Percentiles rank a stretch among this genome's conserved stretches.
Evolutionary conservation across 192 early-diverging fungal genomes (phyloP).

Genomic region (Backusella australiensis): DNA sequence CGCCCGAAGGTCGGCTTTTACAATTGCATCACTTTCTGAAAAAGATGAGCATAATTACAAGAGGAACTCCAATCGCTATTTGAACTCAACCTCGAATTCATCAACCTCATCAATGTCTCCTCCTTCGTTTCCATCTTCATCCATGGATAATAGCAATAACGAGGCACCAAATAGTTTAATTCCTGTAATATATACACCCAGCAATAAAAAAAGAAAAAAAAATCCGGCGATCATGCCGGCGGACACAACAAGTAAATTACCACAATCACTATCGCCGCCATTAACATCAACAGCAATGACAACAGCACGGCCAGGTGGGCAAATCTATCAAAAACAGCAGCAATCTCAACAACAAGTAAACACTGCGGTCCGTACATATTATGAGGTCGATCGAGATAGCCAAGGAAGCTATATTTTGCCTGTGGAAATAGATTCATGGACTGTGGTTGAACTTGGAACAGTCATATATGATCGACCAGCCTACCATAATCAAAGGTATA

Average conservation of each 20-base stretch:
- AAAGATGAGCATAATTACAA: neutral
- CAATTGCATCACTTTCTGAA: neutral
- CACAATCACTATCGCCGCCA: neutral
- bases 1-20: conserved; percentile 7
- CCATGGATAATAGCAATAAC: neutral
- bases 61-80: neutral
- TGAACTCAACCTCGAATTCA: conserved; percentile 6
- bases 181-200: conserved; percentile 23
- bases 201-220: conserved; percentile 31
- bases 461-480: conserved; percentile 75
- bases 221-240: conserved; percentile 20
- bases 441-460: conserved; percentile 66
- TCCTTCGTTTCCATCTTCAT: neutral
- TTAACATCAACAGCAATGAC: neutral
- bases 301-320: neutral
- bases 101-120: neutral
- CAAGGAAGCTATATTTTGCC: conserved; percentile 74
- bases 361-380: conserved; percentile 31
- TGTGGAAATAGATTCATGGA: conserved; percentile 76
- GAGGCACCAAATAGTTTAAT: neutral
- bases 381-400: conserved; percentile 52
- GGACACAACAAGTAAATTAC: neutral
- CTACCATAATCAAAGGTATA: conserved; percentile 89
- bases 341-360: conserved; percentile 15
- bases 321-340: neutral